Conservation (phyloP, 2,329 filamentous ascomycete species). For the Colletotrichum spaethianum region DNA sequence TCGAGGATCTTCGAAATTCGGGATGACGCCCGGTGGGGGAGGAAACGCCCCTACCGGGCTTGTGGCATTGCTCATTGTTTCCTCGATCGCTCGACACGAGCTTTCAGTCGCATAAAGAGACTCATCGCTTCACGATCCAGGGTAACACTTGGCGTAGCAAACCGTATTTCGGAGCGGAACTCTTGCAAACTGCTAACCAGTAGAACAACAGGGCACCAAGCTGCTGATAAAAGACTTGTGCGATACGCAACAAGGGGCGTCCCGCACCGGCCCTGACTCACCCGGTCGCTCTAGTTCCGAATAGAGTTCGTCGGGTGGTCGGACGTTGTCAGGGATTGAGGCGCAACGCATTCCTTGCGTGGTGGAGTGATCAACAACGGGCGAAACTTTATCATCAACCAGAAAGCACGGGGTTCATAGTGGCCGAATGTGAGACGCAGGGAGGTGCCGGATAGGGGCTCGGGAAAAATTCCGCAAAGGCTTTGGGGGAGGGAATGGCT, state of each 20-base stretch:
- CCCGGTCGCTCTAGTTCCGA: conserved; percentile 9
- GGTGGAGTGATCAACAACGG: not conserved
- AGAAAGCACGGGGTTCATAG: not conserved
- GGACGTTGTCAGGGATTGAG: conserved; percentile 14
- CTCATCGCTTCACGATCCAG: conserved; percentile 25
- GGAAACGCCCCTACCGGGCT: conserved; percentile 40
- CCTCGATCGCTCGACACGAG: conserved; percentile 20
- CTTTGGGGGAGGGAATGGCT: not conserved
- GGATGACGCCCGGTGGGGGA: conserved; percentile 44
- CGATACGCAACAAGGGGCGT: not conserved
- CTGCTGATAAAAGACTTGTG: conserved; percentile 21
- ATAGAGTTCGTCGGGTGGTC: conserved; percentile 33
- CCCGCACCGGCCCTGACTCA: conserved; percentile 26
- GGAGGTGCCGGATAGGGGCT: no score
- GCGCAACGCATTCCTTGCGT: conserved; percentile 10
- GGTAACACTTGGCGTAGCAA: not conserved
- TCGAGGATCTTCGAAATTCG: conserved; percentile 43
- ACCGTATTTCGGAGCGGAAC: not conserved
- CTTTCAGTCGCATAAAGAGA: conserved; percentile 12
- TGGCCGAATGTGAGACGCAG: not conserved
- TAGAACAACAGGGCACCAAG: not conserved
- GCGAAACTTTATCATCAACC: conserved; percentile 3
- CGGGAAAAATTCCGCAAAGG: not conserved
- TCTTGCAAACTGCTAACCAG: not conserved
- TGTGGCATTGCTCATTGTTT: conserved; percentile 34